These are phyloP conservation scores for Trichosporon sp. DNA, from an alignment of 1,284 basidiomycete species.

Conservation along the genomic window DNA sequence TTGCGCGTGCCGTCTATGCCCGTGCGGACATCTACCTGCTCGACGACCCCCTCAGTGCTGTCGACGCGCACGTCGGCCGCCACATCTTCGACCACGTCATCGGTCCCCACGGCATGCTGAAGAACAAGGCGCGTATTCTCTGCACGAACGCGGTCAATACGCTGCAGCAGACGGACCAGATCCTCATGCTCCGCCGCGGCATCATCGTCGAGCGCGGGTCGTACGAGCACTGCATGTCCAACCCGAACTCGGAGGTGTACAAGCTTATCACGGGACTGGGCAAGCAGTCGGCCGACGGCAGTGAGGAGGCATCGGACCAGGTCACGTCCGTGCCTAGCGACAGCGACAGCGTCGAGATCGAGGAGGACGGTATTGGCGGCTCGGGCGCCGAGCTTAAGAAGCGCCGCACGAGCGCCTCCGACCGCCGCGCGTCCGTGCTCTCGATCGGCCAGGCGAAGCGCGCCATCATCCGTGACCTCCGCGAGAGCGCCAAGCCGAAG, in stretches of 20 bases:
- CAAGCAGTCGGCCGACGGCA: slow-evolving; percentile 54
- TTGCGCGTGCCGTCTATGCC: slow-evolving; percentile 63
- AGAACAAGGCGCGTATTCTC: slow-evolving; percentile 80
- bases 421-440: slow-evolving; percentile 52
- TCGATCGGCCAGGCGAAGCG: slow-evolving; percentile 54
- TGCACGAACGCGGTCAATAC: slow-evolving; percentile 86
- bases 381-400: slow-evolving; percentile 43
- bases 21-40: slow-evolving; percentile 65
- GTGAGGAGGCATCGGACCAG: slow-evolving; percentile 59
- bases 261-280: slow-evolving; percentile 69
- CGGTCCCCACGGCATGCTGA: slow-evolving; percentile 81
- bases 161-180: slow-evolving; percentile 75
- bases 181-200: slow-evolving; percentile 78
- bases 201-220: slow-evolving; percentile 79
- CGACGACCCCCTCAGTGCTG: slow-evolving; percentile 64
- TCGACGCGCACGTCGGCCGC: slow-evolving; percentile 70
- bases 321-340: slow-evolving; percentile 39
- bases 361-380: slow-evolving; percentile 41
- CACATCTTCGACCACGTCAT: slow-evolving; percentile 77
- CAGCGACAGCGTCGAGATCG: slow-evolving; percentile 38
- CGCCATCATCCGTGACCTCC: slow-evolving; percentile 55
- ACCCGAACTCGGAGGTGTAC: slow-evolving; percentile 70
- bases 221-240: slow-evolving; percentile 67
- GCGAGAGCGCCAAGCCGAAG: slow-evolving; percentile 61
- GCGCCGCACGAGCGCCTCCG: slow-evolving; percentile 45